Conservation (phyloP, 106 monocot species). For the Xerophyta viscosa region DNA sequence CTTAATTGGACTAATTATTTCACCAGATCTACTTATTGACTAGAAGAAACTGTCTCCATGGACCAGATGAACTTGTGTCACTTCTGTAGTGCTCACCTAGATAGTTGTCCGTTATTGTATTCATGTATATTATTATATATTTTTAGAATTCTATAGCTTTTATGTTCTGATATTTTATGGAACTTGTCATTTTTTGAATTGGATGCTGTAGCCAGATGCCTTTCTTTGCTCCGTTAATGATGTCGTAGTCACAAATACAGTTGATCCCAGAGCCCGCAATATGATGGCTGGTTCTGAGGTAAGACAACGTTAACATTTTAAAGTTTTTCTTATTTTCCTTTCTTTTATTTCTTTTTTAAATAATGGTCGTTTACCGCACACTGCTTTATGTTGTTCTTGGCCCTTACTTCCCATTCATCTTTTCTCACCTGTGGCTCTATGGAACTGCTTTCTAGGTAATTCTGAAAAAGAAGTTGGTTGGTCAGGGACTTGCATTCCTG, state of each 20-base stretch:
- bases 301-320: not conserved
- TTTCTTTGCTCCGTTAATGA: constrained; percentile 97
- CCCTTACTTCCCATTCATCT: not conserved
- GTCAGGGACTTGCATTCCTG: constrained; percentile 93
- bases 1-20: no score
- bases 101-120: no score
- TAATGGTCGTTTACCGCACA: no score
- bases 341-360: no score
- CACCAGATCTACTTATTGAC: no score
- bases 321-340: no score
- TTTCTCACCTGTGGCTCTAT: not conserved
- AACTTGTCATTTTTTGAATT: constrained; percentile 10
- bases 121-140: no score
- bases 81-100: no score
- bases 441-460: constrained; percentile 36
- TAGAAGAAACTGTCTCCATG: no score
- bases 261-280: constrained; percentile 70
- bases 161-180: not conserved
- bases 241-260: constrained; percentile 45
- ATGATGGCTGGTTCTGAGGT: constrained; percentile 76
- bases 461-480: constrained; percentile 80
- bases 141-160: no score
- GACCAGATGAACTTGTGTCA: no score
- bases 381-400: not conserved
- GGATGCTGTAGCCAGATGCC: constrained; percentile 78